These are phyloP conservation scores for Cupressus sempervirens DNA, from an alignment of 75 land plant species.

Conservation along the genomic window DNA sequence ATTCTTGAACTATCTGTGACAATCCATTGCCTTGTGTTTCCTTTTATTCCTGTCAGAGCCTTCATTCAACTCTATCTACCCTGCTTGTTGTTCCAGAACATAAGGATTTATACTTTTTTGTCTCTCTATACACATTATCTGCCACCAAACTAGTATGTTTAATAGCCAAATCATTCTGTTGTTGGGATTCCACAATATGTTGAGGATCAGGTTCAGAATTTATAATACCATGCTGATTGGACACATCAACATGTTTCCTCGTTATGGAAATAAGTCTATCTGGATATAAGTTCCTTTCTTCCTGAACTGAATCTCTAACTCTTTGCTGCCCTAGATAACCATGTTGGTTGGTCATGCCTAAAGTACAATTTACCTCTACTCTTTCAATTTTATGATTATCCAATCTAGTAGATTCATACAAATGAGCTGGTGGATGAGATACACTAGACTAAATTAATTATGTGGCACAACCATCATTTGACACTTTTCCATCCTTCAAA, in stretches of 20 bases:
- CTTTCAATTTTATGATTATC: too few relatives aligned
- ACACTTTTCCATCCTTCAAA: background rate
- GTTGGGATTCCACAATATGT: background rate
- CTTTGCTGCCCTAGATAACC: background rate
- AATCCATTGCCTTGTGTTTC: background rate
- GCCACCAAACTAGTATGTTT: too few relatives aligned
- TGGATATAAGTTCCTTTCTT: background rate
- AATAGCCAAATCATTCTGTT: background rate
- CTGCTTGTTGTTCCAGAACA: too few relatives aligned
- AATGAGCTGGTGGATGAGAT: background rate
- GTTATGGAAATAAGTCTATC: background rate
- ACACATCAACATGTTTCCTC: background rate
- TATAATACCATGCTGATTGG: background rate
- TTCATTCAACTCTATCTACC: too few relatives aligned
- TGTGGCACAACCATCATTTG: background rate
- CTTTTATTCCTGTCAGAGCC: too few relatives aligned
- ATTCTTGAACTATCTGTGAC: background rate
- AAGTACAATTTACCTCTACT: background rate
- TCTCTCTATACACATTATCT: too few relatives aligned
- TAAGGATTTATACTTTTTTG: too few relatives aligned
- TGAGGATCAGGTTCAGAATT: background rate
- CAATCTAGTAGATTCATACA: background rate
- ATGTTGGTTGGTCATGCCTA: background rate
- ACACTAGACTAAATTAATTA: background rate
- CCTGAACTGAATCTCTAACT: background rate